These are phyloP conservation scores for Cryphonectria carpinicola DNA, from an alignment of 2,329 filamentous ascomycete species.

Conservation along the genomic window DNA sequence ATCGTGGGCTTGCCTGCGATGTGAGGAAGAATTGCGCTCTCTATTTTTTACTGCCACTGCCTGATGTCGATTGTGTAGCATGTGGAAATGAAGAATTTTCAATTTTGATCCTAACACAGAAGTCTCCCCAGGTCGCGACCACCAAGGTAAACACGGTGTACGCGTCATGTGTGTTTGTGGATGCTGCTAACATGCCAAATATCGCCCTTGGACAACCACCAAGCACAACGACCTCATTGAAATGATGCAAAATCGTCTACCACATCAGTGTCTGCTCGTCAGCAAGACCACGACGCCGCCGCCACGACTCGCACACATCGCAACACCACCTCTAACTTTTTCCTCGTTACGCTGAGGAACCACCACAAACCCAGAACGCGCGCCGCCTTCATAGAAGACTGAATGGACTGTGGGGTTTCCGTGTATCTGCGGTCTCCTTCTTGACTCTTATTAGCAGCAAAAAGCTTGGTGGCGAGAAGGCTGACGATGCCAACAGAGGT, in stretches of 20 bases:
- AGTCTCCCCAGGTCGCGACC: too few relatives aligned
- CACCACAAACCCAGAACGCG: background rate
- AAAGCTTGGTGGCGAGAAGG: background rate
- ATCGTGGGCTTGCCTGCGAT: constrained; percentile 50
- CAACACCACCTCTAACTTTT: background rate
- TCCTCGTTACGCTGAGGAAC: background rate
- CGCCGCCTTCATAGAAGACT: background rate
- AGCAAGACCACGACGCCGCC: background rate
- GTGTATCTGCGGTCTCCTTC: background rate
- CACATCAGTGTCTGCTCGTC: background rate
- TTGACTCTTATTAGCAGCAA: background rate
- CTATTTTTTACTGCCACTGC: background rate
- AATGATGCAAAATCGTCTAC: background rate
- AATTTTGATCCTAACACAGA: too few relatives aligned
- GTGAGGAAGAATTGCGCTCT: constrained; percentile 54
- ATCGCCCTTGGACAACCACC: too few relatives aligned
- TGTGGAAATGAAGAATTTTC: background rate
- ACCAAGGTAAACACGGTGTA: too few relatives aligned
- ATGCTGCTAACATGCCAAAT: too few relatives aligned
- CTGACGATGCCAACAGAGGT: too few relatives aligned
- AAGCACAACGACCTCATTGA: background rate
- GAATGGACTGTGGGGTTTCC: background rate
- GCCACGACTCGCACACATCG: background rate
- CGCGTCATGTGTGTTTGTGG: background rate
- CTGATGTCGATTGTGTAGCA: background rate